phyloP scores from a whole-genome alignment of 2,329 filamentous ascomycete species.

The Aspergillus arachidicola region DNA sequence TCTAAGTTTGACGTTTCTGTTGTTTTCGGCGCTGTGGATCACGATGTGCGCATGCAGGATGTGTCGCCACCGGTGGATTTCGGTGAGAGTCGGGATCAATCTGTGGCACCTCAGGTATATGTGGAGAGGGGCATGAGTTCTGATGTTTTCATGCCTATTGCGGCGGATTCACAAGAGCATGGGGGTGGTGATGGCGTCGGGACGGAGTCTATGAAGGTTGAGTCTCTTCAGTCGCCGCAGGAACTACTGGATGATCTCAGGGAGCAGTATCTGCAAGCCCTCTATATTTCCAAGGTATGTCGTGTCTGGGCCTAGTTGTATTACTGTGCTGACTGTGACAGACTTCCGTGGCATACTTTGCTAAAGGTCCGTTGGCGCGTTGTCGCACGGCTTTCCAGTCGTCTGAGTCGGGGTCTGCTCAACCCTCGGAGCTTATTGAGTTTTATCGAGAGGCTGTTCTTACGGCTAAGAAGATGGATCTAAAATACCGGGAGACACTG shows the following conservation, averaged over 20 bases:
- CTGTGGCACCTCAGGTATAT: slow-evolving; percentile 14
- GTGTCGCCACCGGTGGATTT: slow-evolving; percentile 26
- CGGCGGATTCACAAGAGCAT: slow-evolving; percentile 21
- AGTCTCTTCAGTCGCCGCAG: slow-evolving; percentile 33
- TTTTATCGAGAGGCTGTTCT: slow-evolving; percentile 48
- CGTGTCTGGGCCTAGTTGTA: neutral
- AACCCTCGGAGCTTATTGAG: slow-evolving; percentile 32
- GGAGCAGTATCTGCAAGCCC: slow-evolving; percentile 46
- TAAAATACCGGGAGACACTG: slow-evolving; percentile 50
- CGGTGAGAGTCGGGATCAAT: slow-evolving; percentile 19
- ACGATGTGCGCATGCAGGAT: slow-evolving; percentile 10
- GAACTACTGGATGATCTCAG: slow-evolving; percentile 40
- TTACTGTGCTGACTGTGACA: slow-evolving; percentile 26
- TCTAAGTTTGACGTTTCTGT: slow-evolving; percentile 32
- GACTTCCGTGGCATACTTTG: slow-evolving; percentile 55
- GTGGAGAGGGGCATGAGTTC: slow-evolving; percentile 18
- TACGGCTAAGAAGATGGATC: slow-evolving; percentile 49
- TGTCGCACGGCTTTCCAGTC: slow-evolving; percentile 45
- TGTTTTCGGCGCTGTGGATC: slow-evolving; percentile 28
- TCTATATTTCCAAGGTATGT: slow-evolving; percentile 47
- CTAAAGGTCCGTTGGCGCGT: slow-evolving; percentile 52
- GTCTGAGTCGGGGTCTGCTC: slow-evolving; percentile 24
- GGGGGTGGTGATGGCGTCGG: slow-evolving; percentile 12
- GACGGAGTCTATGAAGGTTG: slow-evolving; percentile 10
- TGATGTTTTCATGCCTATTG: slow-evolving; percentile 10